Percentiles rank a stretch among this genome's conserved stretches.
Evolutionary conservation across 2,329 filamentous ascomycete species (phyloP).

Genomic region (Zelopaecilomyces penicillatus): DNA sequence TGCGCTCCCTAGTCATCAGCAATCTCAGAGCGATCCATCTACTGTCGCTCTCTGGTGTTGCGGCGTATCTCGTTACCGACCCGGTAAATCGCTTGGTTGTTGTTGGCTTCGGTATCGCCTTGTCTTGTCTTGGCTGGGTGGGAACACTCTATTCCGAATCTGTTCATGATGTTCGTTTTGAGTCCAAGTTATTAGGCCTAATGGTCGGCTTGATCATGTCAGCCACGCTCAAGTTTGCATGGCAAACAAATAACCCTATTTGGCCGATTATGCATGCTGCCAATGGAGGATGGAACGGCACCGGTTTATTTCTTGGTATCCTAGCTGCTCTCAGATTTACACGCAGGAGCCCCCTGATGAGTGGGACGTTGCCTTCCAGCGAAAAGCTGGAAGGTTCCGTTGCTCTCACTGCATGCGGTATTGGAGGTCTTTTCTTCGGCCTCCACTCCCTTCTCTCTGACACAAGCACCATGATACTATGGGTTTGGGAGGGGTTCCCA

Average conservation of each 20-base stretch:
- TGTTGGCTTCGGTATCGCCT: conserved; percentile 71
- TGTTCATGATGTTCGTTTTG: conserved; percentile 63
- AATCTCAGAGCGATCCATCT: conserved; percentile 67
- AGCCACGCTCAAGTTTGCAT: conserved; percentile 84
- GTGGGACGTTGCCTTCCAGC: conserved; percentile 23
- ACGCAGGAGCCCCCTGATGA: conserved; percentile 48
- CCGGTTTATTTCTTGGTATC: conserved; percentile 67
- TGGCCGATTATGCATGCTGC: conserved; percentile 88
- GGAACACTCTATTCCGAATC: conserved; percentile 75
- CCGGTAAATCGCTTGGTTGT: conserved; percentile 71
- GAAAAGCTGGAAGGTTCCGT: conserved; percentile 53
- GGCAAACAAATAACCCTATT: conserved; percentile 88
- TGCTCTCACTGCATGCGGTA: conserved; percentile 62
- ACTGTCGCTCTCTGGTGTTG: conserved; percentile 66
- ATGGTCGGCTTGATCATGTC: conserved; percentile 75
- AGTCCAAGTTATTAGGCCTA: conserved; percentile 75
- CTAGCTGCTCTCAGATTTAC: conserved; percentile 70
- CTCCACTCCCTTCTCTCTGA: conserved; percentile 91
- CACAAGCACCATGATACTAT: conserved; percentile 96
- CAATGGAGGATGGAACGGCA: conserved; percentile 89
- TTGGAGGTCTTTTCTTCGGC: conserved; percentile 79
- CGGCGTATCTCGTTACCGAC: conserved; percentile 67
- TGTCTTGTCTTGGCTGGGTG: conserved; percentile 76
- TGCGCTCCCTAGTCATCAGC: conserved; percentile 60
- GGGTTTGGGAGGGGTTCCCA: conserved; percentile 96